These are phyloP conservation scores for Fusarium denticulatum DNA, from an alignment of 2,329 filamentous ascomycete genomes.

Conservation along the genomic window DNA sequence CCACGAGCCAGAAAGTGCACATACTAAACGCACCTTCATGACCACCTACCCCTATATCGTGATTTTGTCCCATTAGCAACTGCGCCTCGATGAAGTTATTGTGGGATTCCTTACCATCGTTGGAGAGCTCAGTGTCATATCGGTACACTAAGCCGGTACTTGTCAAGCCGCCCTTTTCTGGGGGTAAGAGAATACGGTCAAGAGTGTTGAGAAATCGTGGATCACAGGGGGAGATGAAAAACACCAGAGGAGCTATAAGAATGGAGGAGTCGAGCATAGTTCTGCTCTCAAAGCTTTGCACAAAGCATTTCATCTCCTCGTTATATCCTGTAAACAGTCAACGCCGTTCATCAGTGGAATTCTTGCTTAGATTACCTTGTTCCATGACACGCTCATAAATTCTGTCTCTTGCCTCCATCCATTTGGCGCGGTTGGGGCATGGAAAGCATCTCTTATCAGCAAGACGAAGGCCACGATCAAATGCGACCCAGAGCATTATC, in stretches of 20 bases:
- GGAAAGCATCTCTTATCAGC: constrained; percentile 80
- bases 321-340: constrained; percentile 68
- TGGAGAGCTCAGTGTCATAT: constrained; percentile 74
- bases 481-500: constrained; percentile 84
- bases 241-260: constrained; percentile 80
- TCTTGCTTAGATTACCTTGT: constrained; percentile 56
- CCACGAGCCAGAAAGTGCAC: constrained; percentile 86
- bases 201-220: constrained; percentile 78
- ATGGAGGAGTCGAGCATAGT: constrained; percentile 79
- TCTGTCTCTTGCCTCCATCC: constrained; percentile 72
- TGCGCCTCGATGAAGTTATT: background rate
- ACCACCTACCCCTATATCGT: constrained; percentile 71
- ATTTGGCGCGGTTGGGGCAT: constrained; percentile 73
- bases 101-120: constrained; percentile 67
- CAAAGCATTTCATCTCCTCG: constrained; percentile 72
- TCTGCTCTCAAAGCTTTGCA: constrained; percentile 79
- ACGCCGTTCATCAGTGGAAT: background rate
- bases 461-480: constrained; percentile 78
- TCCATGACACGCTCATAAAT: constrained; percentile 82
- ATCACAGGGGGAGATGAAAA: constrained; percentile 82
- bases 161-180: constrained; percentile 79
- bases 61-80: constrained; percentile 4
- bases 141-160: constrained; percentile 80
- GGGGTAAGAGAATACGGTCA: constrained; percentile 75
- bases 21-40: constrained; percentile 81